A percentile compares a stretch with the other conserved stretches of the same genome.
These are phyloP conservation scores for Corynascus novoguineensis DNA, from an alignment of 495 filamentous ascomycete genomes.

Conservation along the genomic window DNA sequence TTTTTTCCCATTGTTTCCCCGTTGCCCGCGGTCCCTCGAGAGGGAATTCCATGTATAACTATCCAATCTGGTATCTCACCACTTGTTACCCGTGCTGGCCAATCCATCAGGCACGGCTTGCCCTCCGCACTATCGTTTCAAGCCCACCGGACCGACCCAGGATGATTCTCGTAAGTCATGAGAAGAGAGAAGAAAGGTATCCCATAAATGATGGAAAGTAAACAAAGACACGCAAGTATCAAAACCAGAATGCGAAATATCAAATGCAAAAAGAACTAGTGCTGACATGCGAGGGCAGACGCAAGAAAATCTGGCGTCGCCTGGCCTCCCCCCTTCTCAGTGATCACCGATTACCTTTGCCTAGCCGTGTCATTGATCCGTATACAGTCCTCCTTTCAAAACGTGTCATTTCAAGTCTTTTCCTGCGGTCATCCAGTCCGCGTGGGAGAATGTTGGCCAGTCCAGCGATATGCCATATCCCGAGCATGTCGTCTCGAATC, in stretches of 20 bases:
- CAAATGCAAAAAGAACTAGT: background rate
- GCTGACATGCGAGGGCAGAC: background rate
- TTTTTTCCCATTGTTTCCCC: background rate
- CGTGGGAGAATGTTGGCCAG: too few relatives aligned
- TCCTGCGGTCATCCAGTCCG: too few relatives aligned
- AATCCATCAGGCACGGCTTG: background rate
- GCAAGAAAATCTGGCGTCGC: background rate
- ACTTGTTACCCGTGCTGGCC: background rate
- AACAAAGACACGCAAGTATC: background rate
- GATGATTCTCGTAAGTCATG: slow-evolving; percentile 2
- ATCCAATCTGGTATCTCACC: slow-evolving; percentile 1
- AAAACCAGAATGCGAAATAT: background rate
- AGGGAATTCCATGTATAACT: background rate
- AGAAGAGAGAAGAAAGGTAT: slow-evolving; percentile 1
- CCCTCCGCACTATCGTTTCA: background rate
- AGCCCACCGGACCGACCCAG: background rate
- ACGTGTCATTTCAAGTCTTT: too few relatives aligned
- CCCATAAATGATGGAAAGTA: background rate
- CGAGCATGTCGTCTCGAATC: too few relatives aligned
- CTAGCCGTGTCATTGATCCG: too few relatives aligned
- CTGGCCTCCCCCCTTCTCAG: too few relatives aligned
- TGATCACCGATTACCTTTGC: too few relatives aligned
- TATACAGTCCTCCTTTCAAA: too few relatives aligned
- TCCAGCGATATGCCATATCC: too few relatives aligned
- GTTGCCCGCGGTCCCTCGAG: too few relatives aligned